These are phyloP conservation scores for Dinochytrium kinnereticum DNA, from an alignment of 371 early-diverging fungal species.

Conservation along the genomic window DNA sequence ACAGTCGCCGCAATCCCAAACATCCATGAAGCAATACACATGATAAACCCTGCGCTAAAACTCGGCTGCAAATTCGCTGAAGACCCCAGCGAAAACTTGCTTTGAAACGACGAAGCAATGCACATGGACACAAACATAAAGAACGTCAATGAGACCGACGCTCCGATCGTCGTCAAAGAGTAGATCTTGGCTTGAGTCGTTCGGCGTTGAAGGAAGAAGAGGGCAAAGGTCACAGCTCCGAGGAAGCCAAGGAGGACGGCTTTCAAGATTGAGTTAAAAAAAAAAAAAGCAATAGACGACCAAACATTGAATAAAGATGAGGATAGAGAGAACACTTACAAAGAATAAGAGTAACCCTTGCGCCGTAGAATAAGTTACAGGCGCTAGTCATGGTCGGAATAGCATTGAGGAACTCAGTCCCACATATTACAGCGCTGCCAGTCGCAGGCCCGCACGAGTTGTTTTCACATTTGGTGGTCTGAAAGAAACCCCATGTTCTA, in stretches of 20 bases:
- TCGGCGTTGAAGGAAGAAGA: neutral
- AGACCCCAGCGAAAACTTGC: neutral
- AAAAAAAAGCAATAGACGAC: too few species aligned
- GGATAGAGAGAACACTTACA: neutral
- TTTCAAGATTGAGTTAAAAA: neutral
- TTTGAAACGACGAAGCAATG: neutral
- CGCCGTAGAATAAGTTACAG: neutral
- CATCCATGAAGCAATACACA: neutral
- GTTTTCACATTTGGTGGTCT: neutral
- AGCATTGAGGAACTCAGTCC: neutral
- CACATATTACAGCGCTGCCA: neutral
- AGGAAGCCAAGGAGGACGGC: neutral
- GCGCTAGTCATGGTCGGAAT: too few species aligned
- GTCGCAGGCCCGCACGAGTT: neutral
- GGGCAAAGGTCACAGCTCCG: neutral
- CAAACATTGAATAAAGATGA: too few species aligned
- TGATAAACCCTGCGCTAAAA: neutral
- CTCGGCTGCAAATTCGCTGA: neutral
- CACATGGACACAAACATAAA: neutral
- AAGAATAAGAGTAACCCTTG: neutral
- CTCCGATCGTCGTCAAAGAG: neutral
- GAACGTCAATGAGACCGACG: neutral
- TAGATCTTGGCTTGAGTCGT: neutral
- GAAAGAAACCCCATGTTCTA: neutral
- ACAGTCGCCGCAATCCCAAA: neutral